Evolutionary conservation across 1,139 yeast genomes (phyloP).

Genomic region (Meyerozyma elateridarum): DNA sequence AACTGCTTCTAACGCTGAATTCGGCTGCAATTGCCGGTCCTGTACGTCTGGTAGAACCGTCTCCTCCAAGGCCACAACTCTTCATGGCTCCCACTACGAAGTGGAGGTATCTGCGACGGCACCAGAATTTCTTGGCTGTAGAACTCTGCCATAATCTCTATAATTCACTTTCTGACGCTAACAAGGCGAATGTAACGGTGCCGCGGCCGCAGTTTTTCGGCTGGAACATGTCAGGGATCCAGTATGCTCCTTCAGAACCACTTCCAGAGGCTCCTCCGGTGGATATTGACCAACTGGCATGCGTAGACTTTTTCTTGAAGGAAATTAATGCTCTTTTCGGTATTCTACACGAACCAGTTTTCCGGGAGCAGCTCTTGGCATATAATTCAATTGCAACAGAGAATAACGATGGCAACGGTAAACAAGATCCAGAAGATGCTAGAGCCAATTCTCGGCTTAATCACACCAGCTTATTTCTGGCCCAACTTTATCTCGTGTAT

Average conservation of each 20-base stretch:
- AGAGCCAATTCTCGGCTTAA: conserved; percentile 19
- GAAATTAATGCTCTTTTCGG: conserved; percentile 54
- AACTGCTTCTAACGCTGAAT: conserved; percentile 23
- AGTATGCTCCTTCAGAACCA: conserved; percentile 39
- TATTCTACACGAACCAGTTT: conserved; percentile 51
- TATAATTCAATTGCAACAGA: conserved; percentile 21
- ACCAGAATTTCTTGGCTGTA: conserved; percentile 44
- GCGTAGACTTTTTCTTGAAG: conserved; percentile 40
- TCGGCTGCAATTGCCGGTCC: conserved; percentile 14
- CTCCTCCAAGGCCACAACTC: background rate
- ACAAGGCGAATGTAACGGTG: conserved; percentile 32
- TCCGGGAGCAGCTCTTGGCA: conserved; percentile 45
- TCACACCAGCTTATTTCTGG: conserved; percentile 44
- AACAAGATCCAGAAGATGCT: conserved; percentile 3
- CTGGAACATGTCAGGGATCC: conserved; percentile 62
- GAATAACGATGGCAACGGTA: conserved; percentile 10
- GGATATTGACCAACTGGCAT: conserved; percentile 11
- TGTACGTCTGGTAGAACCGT: conserved; percentile 15
- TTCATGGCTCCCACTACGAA: conserved; percentile 20
- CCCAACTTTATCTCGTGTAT: conserved; percentile 46
- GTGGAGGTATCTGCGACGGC: conserved; percentile 49
- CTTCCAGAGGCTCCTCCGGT: conserved; percentile 23
- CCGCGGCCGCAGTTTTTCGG: conserved; percentile 62
- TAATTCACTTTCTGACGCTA: conserved; percentile 33
- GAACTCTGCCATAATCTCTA: conserved; percentile 41